Base-by-base conservation (phyloP, 2,329 filamentous ascomycete species). In the Xylaria sp. region DNA sequence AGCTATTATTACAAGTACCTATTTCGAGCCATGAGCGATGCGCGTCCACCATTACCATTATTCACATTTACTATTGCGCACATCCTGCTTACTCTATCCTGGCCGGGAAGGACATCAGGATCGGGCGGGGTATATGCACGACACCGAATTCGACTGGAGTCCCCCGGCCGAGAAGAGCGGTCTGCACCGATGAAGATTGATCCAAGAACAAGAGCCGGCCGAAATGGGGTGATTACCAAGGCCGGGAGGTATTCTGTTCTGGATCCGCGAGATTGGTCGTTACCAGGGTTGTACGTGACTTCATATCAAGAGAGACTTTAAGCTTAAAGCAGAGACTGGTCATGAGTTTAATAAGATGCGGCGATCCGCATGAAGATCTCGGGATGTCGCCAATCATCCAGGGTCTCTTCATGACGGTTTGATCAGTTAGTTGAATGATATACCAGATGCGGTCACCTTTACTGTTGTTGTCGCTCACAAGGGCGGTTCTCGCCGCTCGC, bases 401-500 rank as follows among this genome's bases (percentile, higher is more conserved):
- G 18, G 1, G 2, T 44, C 39, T 15, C 6, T 5, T 44, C 39
- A 44, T 18, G 6, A 15, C 12, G 9, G 39, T 44, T 15, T 1
- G 0, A 15, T 41, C 39, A 13, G 3, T 6, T 4, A 15, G 13
- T 1, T 13, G 39, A 44, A 15, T 44, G 18, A 44, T 15, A 44
- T 6, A 1, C 39, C 39, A 44, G 6, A 44, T 44, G 39, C 39
- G 13, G 13, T 44, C 39, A 3, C 18, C 39, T 44, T 44, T 44
- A 2, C 39, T 44, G 4, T 18, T 18, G 39, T 18, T 44, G 18
- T 44, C 6, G 5, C 39, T 44, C 12, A 44, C 12, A 44, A 76
- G 80, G 41, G 79, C 78, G 55, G 81, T 77, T 62, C 73, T 82
- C 48, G 83, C 82, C 44, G 81, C 83, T 61, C 80, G 83, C 28